Evolutionary conservation across 2,329 filamentous ascomycete genomes (phyloP).

Genomic region (Colletotrichum incanum): DNA sequence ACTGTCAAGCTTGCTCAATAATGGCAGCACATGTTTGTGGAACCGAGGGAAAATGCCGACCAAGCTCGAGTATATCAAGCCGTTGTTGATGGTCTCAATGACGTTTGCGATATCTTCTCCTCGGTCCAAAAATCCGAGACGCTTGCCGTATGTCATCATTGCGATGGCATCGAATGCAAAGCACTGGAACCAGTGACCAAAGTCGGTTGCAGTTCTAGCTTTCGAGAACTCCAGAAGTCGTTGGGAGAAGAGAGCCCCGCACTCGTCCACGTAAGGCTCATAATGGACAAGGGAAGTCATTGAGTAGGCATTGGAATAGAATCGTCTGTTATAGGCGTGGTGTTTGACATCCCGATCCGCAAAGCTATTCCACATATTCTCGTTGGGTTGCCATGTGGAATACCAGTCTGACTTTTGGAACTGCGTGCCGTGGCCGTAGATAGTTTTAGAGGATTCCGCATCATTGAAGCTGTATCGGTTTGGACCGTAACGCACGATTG

Average conservation of each 20-base stretch:
- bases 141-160: conserved; percentile 59
- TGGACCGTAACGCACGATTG: conserved; percentile 63
- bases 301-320: conserved; percentile 61
- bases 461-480: conserved; percentile 64
- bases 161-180: conserved; percentile 69
- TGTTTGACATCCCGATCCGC: conserved; percentile 52
- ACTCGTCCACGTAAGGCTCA: conserved; percentile 65
- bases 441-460: conserved; percentile 55
- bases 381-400: conserved; percentile 44
- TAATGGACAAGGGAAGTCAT: conserved; percentile 65
- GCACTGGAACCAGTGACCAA: conserved; percentile 61
- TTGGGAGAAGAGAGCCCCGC: conserved; percentile 57
- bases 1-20: conserved; percentile 49
- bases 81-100: conserved; percentile 56
- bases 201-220: conserved; percentile 52
- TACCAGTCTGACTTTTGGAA: conserved; percentile 57
- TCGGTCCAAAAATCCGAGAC: conserved; percentile 63
- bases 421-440: conserved; percentile 50
- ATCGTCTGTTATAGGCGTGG: conserved; percentile 57
- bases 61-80: conserved; percentile 55
- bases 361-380: conserved; percentile 50
- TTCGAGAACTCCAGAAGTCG: conserved; percentile 56
- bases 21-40: conserved; percentile 54
- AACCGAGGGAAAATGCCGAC: conserved; percentile 59
- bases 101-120: conserved; percentile 62